These are phyloP conservation scores for Paspalum vaginatum DNA, from an alignment of 176 grass and related monocot species.

Conservation along the genomic window DNA sequence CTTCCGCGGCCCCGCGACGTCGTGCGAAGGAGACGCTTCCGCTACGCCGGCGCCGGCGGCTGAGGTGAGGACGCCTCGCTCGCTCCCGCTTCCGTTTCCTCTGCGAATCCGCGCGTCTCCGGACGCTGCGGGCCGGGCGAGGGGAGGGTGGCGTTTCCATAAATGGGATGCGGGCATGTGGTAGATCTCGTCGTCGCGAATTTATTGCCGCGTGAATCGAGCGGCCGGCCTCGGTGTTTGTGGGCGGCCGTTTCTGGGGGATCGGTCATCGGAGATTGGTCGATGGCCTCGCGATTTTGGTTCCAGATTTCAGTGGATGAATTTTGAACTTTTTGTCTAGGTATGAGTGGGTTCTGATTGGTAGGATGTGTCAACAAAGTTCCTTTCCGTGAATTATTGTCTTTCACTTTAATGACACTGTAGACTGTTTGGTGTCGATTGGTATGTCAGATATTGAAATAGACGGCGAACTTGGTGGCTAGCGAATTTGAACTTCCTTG, in stretches of 20 bases:
- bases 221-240: not conserved
- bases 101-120: not conserved
- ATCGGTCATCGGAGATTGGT: not conserved
- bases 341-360: not conserved
- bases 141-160: not conserved
- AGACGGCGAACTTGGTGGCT: not conserved
- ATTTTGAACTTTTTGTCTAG: not conserved
- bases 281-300: not conserved
- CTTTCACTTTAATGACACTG: not conserved
- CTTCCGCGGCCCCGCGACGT: constrained; percentile 57
- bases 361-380: not conserved
- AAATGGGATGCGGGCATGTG: not conserved
- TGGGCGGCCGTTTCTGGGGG: not conserved
- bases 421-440: not conserved
- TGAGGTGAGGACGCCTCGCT: constrained; percentile 24
- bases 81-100: no score
- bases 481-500: not conserved
- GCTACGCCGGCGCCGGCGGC: constrained; percentile 11
- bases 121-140: not conserved
- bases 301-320: not conserved
- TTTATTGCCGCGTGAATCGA: not conserved
- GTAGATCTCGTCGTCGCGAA: constrained; percentile 32
- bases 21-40: constrained; percentile 22
- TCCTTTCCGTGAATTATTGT: not conserved
- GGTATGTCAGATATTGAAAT: constrained; percentile 3